Percentiles rank a stretch among this genome's conserved stretches.
These are phyloP conservation scores for Discostella pseudostelligera DNA, from an alignment of 108 stramenopile genomes.

Conservation along the genomic window DNA sequence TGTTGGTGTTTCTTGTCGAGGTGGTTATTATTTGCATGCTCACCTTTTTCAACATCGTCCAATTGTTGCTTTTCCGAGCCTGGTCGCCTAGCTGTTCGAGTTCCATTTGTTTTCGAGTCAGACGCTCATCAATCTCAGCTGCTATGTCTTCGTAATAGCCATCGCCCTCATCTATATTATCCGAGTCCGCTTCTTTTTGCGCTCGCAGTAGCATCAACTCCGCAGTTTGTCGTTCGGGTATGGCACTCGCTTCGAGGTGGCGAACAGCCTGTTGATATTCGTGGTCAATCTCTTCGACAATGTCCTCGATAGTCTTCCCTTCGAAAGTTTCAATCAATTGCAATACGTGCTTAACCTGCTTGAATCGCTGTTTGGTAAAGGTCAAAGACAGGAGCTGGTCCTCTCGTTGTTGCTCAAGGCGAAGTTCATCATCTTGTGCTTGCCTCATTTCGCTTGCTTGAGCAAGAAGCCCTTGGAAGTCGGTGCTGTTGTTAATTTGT, in stretches of 20 bases:
- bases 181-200: neutral
- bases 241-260: constrained; percentile 4
- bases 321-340: neutral
- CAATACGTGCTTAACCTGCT: constrained; percentile 7
- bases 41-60: constrained; percentile 16
- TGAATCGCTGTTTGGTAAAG: constrained; percentile 12
- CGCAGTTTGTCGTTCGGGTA: constrained; percentile 6
- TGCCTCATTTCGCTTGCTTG: constrained; percentile 54
- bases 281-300: constrained; percentile 7
- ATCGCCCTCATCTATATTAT: neutral
- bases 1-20: neutral
- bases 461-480: constrained; percentile 21
- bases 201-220: constrained; percentile 15
- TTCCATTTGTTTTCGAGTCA: constrained; percentile 45
- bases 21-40: neutral
- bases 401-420: constrained; percentile 45
- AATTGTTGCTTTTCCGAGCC: neutral
- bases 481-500: constrained; percentile 1
- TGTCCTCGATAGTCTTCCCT: neutral
- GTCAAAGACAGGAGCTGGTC: constrained; percentile 13
- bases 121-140: constrained; percentile 42
- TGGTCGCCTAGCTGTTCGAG: constrained; percentile 27
- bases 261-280: constrained; percentile 7
- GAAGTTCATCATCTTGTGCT: constrained; percentile 70
- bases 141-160: constrained; percentile 13